These are phyloP conservation scores for Sphenostylis stenocarpa DNA, from an alignment of 306 rosid genomes.

Conservation along the genomic window DNA sequence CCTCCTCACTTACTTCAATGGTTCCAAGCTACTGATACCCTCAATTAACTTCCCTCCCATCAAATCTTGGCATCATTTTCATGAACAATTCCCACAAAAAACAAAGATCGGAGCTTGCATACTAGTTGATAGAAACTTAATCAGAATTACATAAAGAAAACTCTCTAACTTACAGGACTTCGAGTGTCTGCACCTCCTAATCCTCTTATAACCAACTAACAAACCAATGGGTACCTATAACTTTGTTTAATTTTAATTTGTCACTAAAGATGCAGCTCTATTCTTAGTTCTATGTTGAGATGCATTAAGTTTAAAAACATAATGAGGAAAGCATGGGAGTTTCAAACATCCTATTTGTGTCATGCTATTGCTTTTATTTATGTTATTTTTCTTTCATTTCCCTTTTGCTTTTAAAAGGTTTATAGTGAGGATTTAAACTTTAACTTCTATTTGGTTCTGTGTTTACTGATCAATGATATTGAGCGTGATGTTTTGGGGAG, in stretches of 20 bases:
- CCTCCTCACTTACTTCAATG: background rate
- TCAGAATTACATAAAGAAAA: background rate
- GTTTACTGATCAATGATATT: background rate
- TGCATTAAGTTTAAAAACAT: conserved; percentile 10
- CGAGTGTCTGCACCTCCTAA: background rate
- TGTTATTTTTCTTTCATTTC: conserved; percentile 17
- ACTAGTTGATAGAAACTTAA: background rate
- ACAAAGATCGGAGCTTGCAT: background rate
- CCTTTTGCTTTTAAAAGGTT: conserved; percentile 3
- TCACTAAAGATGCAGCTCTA: too few relatives aligned
- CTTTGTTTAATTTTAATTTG: background rate
- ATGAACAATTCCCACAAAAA: background rate
- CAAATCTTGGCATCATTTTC: background rate
- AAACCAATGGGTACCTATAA: background rate
- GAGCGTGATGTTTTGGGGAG: background rate
- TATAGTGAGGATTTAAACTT: background rate
- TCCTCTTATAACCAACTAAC: background rate
- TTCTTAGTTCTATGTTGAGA: background rate
- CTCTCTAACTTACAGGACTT: background rate
- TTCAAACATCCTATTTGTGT: background rate
- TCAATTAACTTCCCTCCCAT: background rate
- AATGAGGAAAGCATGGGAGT: conserved; percentile 5
- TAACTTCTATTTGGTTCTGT: background rate
- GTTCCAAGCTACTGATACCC: background rate
- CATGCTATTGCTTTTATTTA: background rate